Percentiles rank a stretch among this genome's conserved stretches.
Evolutionary conservation across 768 basidiomycete species (phyloP).

Genomic region (Filobasidium floriforme): DNA sequence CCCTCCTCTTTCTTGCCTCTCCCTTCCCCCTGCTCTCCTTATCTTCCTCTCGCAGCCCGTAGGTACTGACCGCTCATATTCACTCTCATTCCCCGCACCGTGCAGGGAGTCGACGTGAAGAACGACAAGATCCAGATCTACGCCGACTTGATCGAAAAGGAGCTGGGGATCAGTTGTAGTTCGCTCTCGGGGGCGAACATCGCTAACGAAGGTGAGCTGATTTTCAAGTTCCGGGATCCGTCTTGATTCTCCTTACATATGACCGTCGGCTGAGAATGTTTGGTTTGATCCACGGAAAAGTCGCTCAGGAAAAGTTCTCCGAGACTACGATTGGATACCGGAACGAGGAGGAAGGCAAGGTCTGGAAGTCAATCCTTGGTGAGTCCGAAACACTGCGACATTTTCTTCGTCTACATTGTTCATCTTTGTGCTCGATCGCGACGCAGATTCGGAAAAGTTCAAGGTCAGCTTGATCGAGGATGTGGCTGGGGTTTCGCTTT

Average conservation of each 20-base stretch:
- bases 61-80: background rate
- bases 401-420: background rate
- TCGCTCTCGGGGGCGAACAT: slow-evolving; percentile 52
- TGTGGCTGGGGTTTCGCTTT: slow-evolving; percentile 49
- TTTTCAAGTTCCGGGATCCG: background rate
- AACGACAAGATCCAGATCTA: slow-evolving; percentile 47
- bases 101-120: slow-evolving; percentile 49
- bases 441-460: slow-evolving; percentile 43
- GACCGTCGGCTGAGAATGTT: too few relatives aligned
- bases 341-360: slow-evolving; percentile 45
- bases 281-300: too few relatives aligned
- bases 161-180: slow-evolving; percentile 46
- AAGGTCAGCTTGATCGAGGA: slow-evolving; percentile 48
- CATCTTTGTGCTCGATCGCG: background rate
- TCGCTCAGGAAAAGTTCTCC: slow-evolving; percentile 47
- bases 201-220: slow-evolving; percentile 45
- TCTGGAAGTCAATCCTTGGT: slow-evolving; percentile 49
- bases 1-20: background rate
- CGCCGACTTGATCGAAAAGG: slow-evolving; percentile 47
- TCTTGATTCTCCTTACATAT: too few relatives aligned
- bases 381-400: slow-evolving; percentile 8
- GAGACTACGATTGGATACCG: slow-evolving; percentile 52
- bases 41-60: too few relatives aligned
- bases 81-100: too few relatives aligned
- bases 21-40: too few relatives aligned